A percentile compares a stretch with the other conserved stretches of the same genome.
These are phyloP conservation scores for Floccularia luteovirens DNA, from an alignment of 768 basidiomycete genomes.

Conservation along the genomic window DNA sequence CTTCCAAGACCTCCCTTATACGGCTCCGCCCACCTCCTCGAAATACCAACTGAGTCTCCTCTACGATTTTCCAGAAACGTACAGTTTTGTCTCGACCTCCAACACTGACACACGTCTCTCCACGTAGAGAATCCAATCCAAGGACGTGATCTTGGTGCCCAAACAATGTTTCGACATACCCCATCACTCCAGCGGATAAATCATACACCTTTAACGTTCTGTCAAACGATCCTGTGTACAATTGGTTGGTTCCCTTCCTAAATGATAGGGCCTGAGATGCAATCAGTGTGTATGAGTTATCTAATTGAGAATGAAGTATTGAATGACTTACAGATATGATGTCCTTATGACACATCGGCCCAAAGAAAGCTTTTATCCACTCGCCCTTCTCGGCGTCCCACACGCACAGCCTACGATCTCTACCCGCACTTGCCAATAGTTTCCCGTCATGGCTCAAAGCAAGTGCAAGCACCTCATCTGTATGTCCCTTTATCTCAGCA, in stretches of 20 bases:
- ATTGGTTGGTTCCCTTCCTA: constrained; percentile 65
- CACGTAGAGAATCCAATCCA: constrained; percentile 70
- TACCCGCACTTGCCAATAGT: constrained; percentile 81
- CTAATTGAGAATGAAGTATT: constrained; percentile 1
- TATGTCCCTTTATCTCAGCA: constrained; percentile 62
- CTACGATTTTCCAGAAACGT: constrained; percentile 94
- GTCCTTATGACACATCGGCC: constrained; percentile 60
- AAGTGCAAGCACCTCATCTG: constrained; percentile 76
- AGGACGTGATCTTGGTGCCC: constrained; percentile 92
- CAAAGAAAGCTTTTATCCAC: constrained; percentile 80
- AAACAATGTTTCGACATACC: constrained; percentile 93
- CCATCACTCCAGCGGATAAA: constrained; percentile 61
- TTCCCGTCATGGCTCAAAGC: constrained; percentile 83
- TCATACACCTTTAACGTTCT: constrained; percentile 89
- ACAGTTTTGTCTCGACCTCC: constrained; percentile 89
- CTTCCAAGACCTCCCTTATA: constrained; percentile 75
- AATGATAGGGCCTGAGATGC: constrained; percentile 65
- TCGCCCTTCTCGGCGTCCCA: constrained; percentile 75
- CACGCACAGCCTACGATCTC: constrained; percentile 73
- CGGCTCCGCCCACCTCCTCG: constrained; percentile 88
- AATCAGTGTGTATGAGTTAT: constrained; percentile 2
- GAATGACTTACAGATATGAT: constrained; percentile 23
- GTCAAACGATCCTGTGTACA: constrained; percentile 77
- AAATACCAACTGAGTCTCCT: constrained; percentile 93
- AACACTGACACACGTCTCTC: constrained; percentile 79